Base-by-base conservation (phyloP, 768 basidiomycete genomes). In the Xerocomellus chrysenteron region DNA sequence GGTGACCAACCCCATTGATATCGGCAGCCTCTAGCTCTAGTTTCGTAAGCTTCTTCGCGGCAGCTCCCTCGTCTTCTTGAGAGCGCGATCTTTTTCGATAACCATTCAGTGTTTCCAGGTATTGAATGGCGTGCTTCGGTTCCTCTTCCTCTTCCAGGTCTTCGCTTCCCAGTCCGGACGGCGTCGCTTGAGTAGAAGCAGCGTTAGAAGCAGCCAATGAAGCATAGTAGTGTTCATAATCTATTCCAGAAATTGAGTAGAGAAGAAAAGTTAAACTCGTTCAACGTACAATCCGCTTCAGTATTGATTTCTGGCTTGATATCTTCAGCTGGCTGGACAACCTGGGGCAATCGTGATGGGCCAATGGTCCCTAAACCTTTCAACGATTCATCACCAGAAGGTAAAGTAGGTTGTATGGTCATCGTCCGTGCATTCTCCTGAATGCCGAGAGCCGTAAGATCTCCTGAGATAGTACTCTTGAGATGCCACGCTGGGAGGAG, bases 401-500 rank as follows among this genome's bases (percentile, higher is more conserved):
- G 75, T 30, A 78, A 54, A 54, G 55, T 56, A 42, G 56, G 46
- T n/a, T 67, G 67, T 40, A 63, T 73, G 13, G 68, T 66, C 51
- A 80, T 80, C 26, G 78, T 73, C 54, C 86, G 75, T n/a, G 82
- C 84, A 58, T 71, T 82, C 68, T 91, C 89, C 63, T 85, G 82
- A 55, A 90, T 81, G 19, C 94, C 93, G 40, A 95, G 78, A 21
- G 92, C 88, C 1, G 96, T 97, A 57, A 94, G 76, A 62, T 95
- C 90, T 10, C 94, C 94, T 4, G 93, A 87, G 58, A 99, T 93
- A 3, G 97, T 99, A 68, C 93, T 95, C 73, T 92, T 90, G 63
- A 94, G 81, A 76, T 97, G 92, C 97, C 97, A 99, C 13, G 89
- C 79, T 1, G 97, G 97, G 44, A 99, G 76, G 0, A 86, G 83